Conservation (phyloP, 208 protist species). For the Blechomonas ayalai region DNA sequence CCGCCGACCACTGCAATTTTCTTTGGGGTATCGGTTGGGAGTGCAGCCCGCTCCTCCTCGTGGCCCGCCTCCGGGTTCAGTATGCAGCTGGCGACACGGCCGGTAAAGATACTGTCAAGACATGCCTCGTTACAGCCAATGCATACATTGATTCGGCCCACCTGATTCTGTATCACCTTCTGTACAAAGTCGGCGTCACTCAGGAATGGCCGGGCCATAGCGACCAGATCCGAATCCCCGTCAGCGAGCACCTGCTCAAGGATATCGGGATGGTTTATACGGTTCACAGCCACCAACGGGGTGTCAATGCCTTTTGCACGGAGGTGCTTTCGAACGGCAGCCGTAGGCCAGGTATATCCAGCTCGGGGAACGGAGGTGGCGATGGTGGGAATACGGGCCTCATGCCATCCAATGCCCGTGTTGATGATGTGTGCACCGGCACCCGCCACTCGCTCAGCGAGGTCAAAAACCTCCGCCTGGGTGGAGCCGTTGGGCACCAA, state of each 20-base stretch:
- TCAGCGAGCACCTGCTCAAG: conserved; percentile 41
- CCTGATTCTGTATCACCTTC: conserved; percentile 37
- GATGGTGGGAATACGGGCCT: conserved; percentile 85
- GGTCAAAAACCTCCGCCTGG: conserved; percentile 50
- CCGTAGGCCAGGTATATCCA: conserved; percentile 60
- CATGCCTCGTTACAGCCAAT: conserved; percentile 89
- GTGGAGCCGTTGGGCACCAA: conserved; percentile 69
- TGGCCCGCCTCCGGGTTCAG: conserved; percentile 74
- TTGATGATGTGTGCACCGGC: conserved; percentile 81
- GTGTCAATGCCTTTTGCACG: conserved; percentile 29
- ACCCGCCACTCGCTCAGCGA: conserved; percentile 54
- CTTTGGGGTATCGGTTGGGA: conserved; percentile 21
- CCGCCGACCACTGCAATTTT: conserved; percentile 66
- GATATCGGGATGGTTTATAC: conserved; percentile 66
- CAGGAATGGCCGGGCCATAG: conserved; percentile 74
- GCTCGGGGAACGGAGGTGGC: conserved; percentile 71
- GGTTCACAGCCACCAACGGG: conserved; percentile 76
- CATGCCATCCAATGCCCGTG: conserved; percentile 88
- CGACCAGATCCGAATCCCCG: conserved; percentile 69
- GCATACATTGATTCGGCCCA: conserved; percentile 82
- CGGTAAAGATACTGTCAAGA: conserved; percentile 71
- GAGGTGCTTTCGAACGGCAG: conserved; percentile 28
- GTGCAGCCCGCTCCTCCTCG: conserved; percentile 30
- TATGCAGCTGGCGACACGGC: conserved; percentile 46
- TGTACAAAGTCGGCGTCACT: conserved; percentile 67